Base-by-base conservation (phyloP, 2,329 filamentous ascomycete genomes). In the Colletotrichum trifolii region DNA sequence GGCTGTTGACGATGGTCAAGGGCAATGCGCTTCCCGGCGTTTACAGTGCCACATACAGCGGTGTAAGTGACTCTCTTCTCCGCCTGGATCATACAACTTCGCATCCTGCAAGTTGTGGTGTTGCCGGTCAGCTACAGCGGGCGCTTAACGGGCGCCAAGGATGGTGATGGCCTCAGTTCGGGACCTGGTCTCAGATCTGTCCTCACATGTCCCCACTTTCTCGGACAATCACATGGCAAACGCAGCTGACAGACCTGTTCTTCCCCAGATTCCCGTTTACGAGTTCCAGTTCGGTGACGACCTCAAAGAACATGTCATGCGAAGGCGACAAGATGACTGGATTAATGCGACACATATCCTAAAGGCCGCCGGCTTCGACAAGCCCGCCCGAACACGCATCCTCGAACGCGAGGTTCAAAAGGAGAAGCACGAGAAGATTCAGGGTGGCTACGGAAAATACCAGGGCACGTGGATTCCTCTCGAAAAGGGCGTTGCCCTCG, bases 281-380 rank as follows among this genome's bases (percentile, higher is more conserved):
- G 96, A 98, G 76, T 96, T 89, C 79, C 94, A 96, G 76, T 90
- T 97, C 72, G 93, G 90, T 40, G 85, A 83, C 70, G 93, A 96
- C 75, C 75, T 89, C 38, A 89, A 91, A 75, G 87, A 91, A 73
- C 93, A 97, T 92, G 92, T 98, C 69, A 99, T 99, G 96, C 91
- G 96, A 77, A 89, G 96, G 54, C 89, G 95, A 66, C 87, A 89
- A 57, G 96, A 99, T 78, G 89, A 98, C 79, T 99, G 95, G 94
- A 96, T 99, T 81, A 99, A 99, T 83, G 96, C 96, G n/a, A 99
- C 96, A 58, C 96, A 99, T 75, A 98, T 99, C 66, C 83, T 99
- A 53, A 99, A 99, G 76, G 93, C 96, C 45, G 96, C 96, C 68
- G 95, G 95, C 60, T 97, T 97, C 74, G 96, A 99, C 79, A 99